Conservation (phyloP, 371 early-diverging fungal genomes). For the Apophysomyces elegans region DNA sequence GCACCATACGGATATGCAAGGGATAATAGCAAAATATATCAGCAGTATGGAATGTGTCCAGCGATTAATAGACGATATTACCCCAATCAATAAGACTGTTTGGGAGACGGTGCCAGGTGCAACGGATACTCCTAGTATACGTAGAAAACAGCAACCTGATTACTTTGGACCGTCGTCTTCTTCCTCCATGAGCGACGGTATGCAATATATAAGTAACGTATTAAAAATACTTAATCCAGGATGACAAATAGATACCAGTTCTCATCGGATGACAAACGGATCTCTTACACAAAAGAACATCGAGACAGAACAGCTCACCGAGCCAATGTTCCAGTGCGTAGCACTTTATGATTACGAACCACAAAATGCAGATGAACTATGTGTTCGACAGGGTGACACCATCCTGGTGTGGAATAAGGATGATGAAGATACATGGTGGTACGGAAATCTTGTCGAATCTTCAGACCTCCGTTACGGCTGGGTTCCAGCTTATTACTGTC, state of each 20-base stretch:
- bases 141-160: not conserved
- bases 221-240: not conserved
- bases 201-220: not conserved
- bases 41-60: constrained; percentile 19
- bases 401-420: constrained; percentile 19
- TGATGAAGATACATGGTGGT: constrained; percentile 23
- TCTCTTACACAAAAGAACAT: too few relatives aligned
- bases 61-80: constrained; percentile 16
- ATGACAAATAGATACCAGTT: too few relatives aligned
- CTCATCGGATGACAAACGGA: too few relatives aligned
- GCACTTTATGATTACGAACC: constrained; percentile 19
- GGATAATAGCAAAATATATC: constrained; percentile 15
- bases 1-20: constrained; percentile 1
- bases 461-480: constrained; percentile 6
- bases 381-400: constrained; percentile 19
- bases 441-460: constrained; percentile 11
- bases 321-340: constrained; percentile 17
- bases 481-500: constrained; percentile 16
- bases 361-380: constrained; percentile 13
- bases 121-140: not conserved
- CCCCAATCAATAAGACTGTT: constrained; percentile 18
- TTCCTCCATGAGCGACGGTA: not conserved
- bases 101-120: constrained; percentile 18
- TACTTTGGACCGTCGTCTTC: not conserved
- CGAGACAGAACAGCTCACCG: not conserved